Percentiles rank a stretch among this genome's conserved stretches.
phyloP scores from a whole-genome alignment of 345 rosid species.

The Populus euphratica region DNA sequence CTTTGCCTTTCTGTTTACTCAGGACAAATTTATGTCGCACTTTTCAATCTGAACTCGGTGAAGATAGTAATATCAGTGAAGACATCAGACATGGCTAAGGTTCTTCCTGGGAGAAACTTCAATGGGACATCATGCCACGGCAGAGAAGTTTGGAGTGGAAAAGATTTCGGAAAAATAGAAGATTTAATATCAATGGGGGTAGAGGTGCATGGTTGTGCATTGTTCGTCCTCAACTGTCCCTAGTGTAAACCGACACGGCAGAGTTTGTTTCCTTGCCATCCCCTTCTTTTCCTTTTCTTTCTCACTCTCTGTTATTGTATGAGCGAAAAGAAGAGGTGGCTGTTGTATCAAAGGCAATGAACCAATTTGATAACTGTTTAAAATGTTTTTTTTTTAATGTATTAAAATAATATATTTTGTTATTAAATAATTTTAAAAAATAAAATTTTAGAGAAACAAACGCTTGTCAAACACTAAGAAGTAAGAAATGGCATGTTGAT shows the following conservation, averaged over 20 bases:
- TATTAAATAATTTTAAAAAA: too few species aligned
- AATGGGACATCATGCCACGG: constrained; percentile 38
- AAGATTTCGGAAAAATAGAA: constrained; percentile 22
- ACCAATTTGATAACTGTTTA: background rate
- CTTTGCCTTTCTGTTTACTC: background rate
- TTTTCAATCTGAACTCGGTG: constrained; percentile 24
- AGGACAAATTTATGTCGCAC: constrained; percentile 29
- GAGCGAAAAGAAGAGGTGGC: background rate
- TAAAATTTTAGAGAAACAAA: too few species aligned
- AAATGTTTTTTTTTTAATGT: too few species aligned
- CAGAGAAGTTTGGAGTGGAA: constrained; percentile 67
- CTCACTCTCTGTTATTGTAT: background rate
- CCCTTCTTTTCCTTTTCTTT: background rate
- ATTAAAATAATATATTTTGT: too few species aligned
- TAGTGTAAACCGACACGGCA: constrained; percentile 2
- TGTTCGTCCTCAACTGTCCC: constrained; percentile 55
- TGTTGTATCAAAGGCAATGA: background rate
- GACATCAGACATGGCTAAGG: constrained; percentile 54
- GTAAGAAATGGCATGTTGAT: too few species aligned
- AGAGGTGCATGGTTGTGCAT: constrained; percentile 51
- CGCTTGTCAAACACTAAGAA: too few species aligned
- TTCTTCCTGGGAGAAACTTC: constrained; percentile 35
- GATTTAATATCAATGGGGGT: constrained; percentile 40
- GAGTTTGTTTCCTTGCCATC: background rate
- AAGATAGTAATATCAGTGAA: constrained; percentile 47